Percentiles rank a stretch among this genome's conserved stretches.
These are phyloP conservation scores for Alternaria longipes DNA, from an alignment of 2,329 filamentous ascomycete genomes.

Conservation along the genomic window DNA sequence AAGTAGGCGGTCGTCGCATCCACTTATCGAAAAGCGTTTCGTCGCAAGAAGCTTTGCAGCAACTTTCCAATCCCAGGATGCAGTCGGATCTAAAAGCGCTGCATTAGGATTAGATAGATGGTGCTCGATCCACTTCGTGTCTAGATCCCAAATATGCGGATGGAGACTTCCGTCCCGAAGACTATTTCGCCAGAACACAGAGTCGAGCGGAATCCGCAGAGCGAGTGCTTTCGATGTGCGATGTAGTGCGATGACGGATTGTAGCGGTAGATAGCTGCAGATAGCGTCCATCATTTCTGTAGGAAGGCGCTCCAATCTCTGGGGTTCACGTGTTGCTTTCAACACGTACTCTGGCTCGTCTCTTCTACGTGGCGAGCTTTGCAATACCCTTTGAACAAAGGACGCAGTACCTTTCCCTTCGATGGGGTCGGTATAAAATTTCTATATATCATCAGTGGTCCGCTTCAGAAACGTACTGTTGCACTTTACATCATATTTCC, in stretches of 20 bases:
- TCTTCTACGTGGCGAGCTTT: constrained; percentile 14
- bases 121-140: constrained; percentile 21
- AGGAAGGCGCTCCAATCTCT: constrained; percentile 28
- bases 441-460: constrained; percentile 22
- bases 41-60: constrained; percentile 27
- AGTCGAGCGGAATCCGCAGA: constrained; percentile 29
- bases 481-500: constrained; percentile 31
- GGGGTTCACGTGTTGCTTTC: not conserved
- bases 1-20: constrained; percentile 18
- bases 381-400: constrained; percentile 23
- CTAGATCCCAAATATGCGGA: constrained; percentile 39
- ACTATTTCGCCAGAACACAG: constrained; percentile 37
- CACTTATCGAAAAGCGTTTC: constrained; percentile 22
- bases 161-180: constrained; percentile 32
- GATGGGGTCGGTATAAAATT: constrained; percentile 35
- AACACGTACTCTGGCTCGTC: not conserved
- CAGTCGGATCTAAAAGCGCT: not conserved
- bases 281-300: constrained; percentile 31
- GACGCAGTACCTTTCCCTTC: constrained; percentile 15
- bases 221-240: constrained; percentile 30
- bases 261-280: constrained; percentile 23
- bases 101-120: not conserved
- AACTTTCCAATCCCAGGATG: constrained; percentile 29
- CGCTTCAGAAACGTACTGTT: not conserved
- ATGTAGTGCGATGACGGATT: constrained; percentile 29